These are phyloP conservation scores for Lentinula guzmanii DNA, from an alignment of 768 basidiomycete species.

Conservation along the genomic window DNA sequence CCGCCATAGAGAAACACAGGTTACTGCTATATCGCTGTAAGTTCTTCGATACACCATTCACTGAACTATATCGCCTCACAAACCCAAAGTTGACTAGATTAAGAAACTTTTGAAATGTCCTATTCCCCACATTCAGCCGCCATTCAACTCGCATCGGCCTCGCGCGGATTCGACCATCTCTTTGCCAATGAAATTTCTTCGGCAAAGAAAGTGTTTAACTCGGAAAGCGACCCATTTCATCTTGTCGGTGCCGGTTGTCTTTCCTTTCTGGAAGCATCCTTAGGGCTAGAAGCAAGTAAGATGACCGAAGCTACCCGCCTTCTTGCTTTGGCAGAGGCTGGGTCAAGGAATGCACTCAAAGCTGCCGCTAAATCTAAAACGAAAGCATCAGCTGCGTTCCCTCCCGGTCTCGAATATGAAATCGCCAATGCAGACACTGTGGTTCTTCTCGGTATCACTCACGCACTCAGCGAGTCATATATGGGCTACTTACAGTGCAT, in stretches of 20 bases:
- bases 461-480: constrained; percentile 72
- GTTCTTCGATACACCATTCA: no score
- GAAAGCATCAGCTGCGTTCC: constrained; percentile 24
- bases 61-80: neutral
- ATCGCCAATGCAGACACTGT: constrained; percentile 69
- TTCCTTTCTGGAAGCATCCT: constrained; percentile 69
- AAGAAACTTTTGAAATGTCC: neutral
- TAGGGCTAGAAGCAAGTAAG: constrained; percentile 73
- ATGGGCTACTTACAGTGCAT: constrained; percentile 77
- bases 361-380: constrained; percentile 16
- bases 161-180: constrained; percentile 57
- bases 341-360: constrained; percentile 46
- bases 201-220: constrained; percentile 46
- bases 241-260: constrained; percentile 66
- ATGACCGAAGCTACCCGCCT: constrained; percentile 58
- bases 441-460: constrained; percentile 63
- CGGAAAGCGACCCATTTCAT: constrained; percentile 53
- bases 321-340: constrained; percentile 55
- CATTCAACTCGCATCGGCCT: constrained; percentile 28
- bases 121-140: neutral
- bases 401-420: constrained; percentile 62
- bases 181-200: constrained; percentile 61
- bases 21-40: no score
- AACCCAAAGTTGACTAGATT: neutral
- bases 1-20: no score